A percentile compares a stretch with the other conserved stretches of the same genome.
These are phyloP conservation scores for Astrocystis sublimbata DNA, from an alignment of 495 filamentous ascomycete species.

Conservation along the genomic window DNA sequence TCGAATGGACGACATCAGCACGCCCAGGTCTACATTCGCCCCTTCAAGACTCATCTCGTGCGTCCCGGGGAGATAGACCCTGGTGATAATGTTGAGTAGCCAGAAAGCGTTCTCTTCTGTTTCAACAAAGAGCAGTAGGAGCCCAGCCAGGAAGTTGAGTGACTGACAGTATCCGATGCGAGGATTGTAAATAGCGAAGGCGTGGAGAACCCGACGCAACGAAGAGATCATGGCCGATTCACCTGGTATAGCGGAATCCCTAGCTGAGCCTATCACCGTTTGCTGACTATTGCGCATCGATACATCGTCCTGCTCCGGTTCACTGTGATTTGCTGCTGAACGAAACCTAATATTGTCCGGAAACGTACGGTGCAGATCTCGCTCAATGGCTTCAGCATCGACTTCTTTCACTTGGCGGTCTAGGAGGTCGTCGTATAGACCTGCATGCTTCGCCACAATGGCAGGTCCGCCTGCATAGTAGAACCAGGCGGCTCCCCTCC, in stretches of 20 bases:
- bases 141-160: slow-evolving; percentile 93
- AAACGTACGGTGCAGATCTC: slow-evolving; percentile 93
- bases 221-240: slow-evolving; percentile 80
- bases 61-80: slow-evolving; percentile 84
- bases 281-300: slow-evolving; percentile 36
- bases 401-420: slow-evolving; percentile 61
- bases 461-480: slow-evolving; percentile 91
- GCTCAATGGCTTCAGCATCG: slow-evolving; percentile 89
- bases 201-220: slow-evolving; percentile 81
- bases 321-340: slow-evolving; percentile 2
- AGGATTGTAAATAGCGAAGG: slow-evolving; percentile 87
- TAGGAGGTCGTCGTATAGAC: slow-evolving; percentile 72
- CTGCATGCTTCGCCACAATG: slow-evolving; percentile 68
- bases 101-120: slow-evolving; percentile 90
- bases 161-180: slow-evolving; percentile 94
- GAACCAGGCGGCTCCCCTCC: slow-evolving; percentile 94
- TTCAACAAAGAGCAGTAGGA: slow-evolving; percentile 87
- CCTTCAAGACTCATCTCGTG: slow-evolving; percentile 91
- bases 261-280: slow-evolving; percentile 21
- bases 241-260: slow-evolving; percentile 36
- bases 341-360: slow-evolving; percentile 88
- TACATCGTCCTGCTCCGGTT: background rate
- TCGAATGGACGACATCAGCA: slow-evolving; percentile 81
- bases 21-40: slow-evolving; percentile 91
- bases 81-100: slow-evolving; percentile 91